phyloP scores from a whole-genome alignment of 345 rosid genomes.

The Populus simonii region DNA sequence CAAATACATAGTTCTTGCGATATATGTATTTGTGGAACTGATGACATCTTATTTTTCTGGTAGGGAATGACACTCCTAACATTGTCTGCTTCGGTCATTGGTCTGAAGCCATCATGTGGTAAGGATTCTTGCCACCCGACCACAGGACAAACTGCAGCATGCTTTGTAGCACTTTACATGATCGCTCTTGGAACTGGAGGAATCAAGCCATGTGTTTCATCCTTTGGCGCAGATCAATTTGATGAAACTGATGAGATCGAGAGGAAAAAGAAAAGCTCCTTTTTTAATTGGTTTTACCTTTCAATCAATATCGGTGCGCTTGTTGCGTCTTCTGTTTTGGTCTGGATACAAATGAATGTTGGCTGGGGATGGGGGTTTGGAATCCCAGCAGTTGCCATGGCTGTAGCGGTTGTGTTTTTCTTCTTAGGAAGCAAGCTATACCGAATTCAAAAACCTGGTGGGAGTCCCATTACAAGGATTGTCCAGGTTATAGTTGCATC shows the following conservation, averaged over 20 bases:
- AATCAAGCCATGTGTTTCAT: slow-evolving; percentile 95
- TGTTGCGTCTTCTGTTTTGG: slow-evolving; percentile 79
- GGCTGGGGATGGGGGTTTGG: slow-evolving; percentile 99
- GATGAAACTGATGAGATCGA: slow-evolving; percentile 76
- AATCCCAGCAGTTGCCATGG: slow-evolving; percentile 81
- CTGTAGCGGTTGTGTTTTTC: slow-evolving; percentile 72
- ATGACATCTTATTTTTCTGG: slow-evolving; percentile 1
- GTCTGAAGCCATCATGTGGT: slow-evolving; percentile 62
- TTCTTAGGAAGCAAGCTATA: slow-evolving; percentile 67
- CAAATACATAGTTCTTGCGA: neutral
- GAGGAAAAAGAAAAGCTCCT: slow-evolving; percentile 76
- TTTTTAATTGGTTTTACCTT: slow-evolving; percentile 97
- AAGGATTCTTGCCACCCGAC: slow-evolving; percentile 55
- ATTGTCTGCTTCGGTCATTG: slow-evolving; percentile 67
- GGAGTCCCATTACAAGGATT: slow-evolving; percentile 85
- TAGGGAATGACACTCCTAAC: slow-evolving; percentile 92
- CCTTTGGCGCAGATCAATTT: slow-evolving; percentile 95
- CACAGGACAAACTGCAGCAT: slow-evolving; percentile 42
- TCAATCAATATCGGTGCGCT: slow-evolving; percentile 88
- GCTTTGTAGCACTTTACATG: slow-evolving; percentile 71
- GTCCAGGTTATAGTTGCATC: slow-evolving; percentile 81
- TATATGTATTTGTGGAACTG: neutral
- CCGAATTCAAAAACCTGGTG: slow-evolving; percentile 81
- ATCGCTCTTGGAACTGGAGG: slow-evolving; percentile 97
- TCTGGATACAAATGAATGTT: slow-evolving; percentile 95